Percentiles rank a stretch among this genome's conserved stretches.
Evolutionary conservation across 2,329 filamentous ascomycete species (phyloP).

Genomic region (Aspergillus sp.): DNA sequence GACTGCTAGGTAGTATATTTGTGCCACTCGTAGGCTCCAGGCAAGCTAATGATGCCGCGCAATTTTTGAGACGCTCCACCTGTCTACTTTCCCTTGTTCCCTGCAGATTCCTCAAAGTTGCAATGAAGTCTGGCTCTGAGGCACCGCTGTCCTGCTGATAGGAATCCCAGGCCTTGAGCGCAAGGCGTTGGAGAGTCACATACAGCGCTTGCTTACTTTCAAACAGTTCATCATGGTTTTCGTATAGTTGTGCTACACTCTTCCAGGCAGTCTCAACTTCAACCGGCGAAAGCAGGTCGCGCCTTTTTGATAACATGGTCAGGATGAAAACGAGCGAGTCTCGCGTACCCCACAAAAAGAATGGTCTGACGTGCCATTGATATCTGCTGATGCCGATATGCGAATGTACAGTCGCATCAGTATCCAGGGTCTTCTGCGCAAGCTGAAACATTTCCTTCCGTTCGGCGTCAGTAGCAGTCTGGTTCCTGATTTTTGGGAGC

Average conservation of each 20-base stretch:
- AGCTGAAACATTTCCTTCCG: not conserved
- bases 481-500: constrained; percentile 30
- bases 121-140: not conserved
- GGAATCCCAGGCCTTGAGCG: not conserved
- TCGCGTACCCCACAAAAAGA: constrained; percentile 51
- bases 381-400: constrained; percentile 38
- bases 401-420: constrained; percentile 36
- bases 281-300: constrained; percentile 14
- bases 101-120: not conserved
- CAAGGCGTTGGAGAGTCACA: not conserved
- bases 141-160: not conserved
- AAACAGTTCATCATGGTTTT: constrained; percentile 44
- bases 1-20: no score
- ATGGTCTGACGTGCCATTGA: constrained; percentile 44
- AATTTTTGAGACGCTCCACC: not conserved
- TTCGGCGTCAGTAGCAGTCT: not conserved
- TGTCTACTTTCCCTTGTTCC: not conserved
- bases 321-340: constrained; percentile 31
- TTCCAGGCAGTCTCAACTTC: constrained; percentile 40
- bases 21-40: no score
- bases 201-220: constrained; percentile 8
- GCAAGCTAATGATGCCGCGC: no score
- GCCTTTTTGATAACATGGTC: not conserved
- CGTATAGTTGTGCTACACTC: constrained; percentile 42
- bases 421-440: constrained; percentile 10